Conservation (phyloP, 257 asterid species). For the Nicotiana sylvestris region DNA sequence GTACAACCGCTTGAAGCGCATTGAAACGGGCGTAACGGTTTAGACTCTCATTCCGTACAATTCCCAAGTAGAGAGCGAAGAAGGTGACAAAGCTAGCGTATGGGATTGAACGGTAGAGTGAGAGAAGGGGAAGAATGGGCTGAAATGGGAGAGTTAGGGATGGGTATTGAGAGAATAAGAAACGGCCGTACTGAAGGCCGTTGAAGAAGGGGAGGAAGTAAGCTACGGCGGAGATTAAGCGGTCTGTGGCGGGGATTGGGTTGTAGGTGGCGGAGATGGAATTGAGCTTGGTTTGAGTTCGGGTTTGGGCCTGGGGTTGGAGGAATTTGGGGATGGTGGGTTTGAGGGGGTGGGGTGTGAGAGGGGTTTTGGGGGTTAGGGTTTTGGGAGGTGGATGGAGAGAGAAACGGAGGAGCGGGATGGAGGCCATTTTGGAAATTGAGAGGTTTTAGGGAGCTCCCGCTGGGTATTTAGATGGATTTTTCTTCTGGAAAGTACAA, state of each 20-base stretch:
- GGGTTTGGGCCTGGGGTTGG: constrained; percentile 10
- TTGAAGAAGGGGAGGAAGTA: constrained; percentile 90
- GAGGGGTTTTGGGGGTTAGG: constrained; percentile 9
- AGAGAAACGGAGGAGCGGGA: constrained; percentile 56
- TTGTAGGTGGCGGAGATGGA: constrained; percentile 34
- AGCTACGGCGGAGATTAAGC: constrained; percentile 80
- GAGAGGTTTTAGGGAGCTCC: background rate
- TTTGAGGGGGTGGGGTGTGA: constrained; percentile 27
- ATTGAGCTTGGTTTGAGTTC: constrained; percentile 6
- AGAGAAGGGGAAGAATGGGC: constrained; percentile 71
- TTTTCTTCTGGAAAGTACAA: background rate
- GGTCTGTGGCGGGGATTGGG: constrained; percentile 79
- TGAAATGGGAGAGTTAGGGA: constrained; percentile 57
- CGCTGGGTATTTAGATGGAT: background rate
- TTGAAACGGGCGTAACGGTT: constrained; percentile 76
- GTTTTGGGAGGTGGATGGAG: background rate
- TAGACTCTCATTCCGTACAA: constrained; percentile 59
- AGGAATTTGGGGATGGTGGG: constrained; percentile 4
- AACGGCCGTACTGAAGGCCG: constrained; percentile 86
- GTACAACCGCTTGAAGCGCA: constrained; percentile 81
- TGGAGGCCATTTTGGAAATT: constrained; percentile 42
- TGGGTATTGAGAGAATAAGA: constrained; percentile 74
- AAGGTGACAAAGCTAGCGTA: constrained; percentile 83
- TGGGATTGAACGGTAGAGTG: constrained; percentile 80
- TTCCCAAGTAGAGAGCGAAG: constrained; percentile 73